Base-by-base conservation (phyloP, 2,329 filamentous ascomycete species). In the Aspergillus oerlinghausenensis region DNA sequence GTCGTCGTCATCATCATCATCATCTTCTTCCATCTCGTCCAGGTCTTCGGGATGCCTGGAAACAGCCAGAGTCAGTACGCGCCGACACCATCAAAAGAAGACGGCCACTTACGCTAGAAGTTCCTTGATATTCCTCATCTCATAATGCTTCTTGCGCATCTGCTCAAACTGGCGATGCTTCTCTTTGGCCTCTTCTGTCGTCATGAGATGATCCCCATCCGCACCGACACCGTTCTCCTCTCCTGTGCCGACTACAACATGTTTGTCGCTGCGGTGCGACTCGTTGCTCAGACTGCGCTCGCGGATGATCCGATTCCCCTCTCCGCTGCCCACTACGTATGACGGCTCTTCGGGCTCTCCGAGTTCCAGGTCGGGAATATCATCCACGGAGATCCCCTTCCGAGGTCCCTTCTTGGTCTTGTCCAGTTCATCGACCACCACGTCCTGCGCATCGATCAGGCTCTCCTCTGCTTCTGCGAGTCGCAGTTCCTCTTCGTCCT, bases 111-210 rank as follows among this genome's bases (percentile, higher is more conserved):
- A 88, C 86, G 91, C 92, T 63, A 99, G 83, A 53, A 97, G 77
- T 68, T 87, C 84, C 68, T 94, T 96, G 57, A 97, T 92, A 70
- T 94, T 89, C 77, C 85, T 91, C 94, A 99, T 99, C 81, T 99
- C 94, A 76, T 99, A 99, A 76, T 99, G 94, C 79, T 87, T 93
- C 86, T 94, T 97, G 69, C 94, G 85, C 80, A 91, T 82, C 77
- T 90, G 82, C 78, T 97, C 92, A 73, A 99, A 99, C 71, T 89
- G 86, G 70, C 83, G 85, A 75, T 99, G 94, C 80, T 97, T 97
- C 79, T 94, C 91, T 60, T 80, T 81, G 72, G 96, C 92, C 73
- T 96, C 91, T 45, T 77, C 73, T 4, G 76, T 86, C 79, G 70
- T 84, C 83, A 75, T 84, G 81, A 70, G 78, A 79, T 62, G 67